Percentiles rank a stretch among this genome's conserved stretches.
Conservation (phyloP, 768 basidiomycete genomes). For the Chalciporus piperatus region DNA sequence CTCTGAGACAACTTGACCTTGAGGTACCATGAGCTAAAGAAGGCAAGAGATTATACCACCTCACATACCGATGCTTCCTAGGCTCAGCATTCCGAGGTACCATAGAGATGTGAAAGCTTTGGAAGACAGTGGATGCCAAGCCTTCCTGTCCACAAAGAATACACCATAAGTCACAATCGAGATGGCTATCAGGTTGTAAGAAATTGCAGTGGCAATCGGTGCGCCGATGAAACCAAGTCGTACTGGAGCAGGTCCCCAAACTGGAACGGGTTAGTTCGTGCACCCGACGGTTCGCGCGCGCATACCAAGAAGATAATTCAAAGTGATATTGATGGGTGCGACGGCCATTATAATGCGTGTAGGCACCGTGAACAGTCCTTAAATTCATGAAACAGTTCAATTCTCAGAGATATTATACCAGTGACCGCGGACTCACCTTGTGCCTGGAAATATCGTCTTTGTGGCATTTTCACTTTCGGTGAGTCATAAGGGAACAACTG, state of each 20-base stretch:
- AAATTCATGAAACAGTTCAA: conserved; percentile 8
- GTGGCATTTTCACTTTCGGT: conserved; percentile 33
- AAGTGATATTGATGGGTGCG: conserved; percentile 78
- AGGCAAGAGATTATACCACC: neutral
- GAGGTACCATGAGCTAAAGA: neutral
- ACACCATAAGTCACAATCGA: conserved; percentile 61
- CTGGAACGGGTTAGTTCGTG: conserved; percentile 59
- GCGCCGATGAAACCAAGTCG: conserved; percentile 90
- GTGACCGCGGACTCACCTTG: conserved; percentile 56
- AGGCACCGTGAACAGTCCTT: conserved; percentile 78
- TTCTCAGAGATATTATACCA: conserved; percentile 15
- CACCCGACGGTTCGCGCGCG: neutral
- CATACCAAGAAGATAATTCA: conserved; percentile 82
- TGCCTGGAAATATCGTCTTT: conserved; percentile 60
- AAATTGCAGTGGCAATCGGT: conserved; percentile 83
- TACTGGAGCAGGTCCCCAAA: conserved; percentile 83
- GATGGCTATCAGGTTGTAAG: conserved; percentile 77
- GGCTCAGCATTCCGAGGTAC: conserved; percentile 66
- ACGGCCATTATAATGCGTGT: conserved; percentile 79
- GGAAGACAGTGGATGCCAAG: conserved; percentile 78
- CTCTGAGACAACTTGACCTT: neutral
- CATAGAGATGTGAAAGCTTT: conserved; percentile 55
- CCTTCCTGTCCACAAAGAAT: conserved; percentile 62
- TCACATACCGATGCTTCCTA: conserved; percentile 67
- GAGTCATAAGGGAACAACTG: neutral